Conservation (phyloP, 106 monocot genomes). For the Dendrobium chrysotoxum region DNA sequence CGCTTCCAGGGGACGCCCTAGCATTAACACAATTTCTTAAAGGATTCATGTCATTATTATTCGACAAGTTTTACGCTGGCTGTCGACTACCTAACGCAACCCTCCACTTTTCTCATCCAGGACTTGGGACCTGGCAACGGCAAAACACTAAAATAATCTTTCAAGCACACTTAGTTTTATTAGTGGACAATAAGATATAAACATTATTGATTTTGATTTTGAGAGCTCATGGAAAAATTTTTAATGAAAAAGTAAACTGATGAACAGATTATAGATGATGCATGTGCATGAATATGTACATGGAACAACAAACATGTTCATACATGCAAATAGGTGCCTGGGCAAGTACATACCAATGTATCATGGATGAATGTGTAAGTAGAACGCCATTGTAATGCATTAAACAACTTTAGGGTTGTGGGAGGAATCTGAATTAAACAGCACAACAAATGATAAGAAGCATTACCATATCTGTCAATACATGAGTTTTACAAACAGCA, state of each 20-base stretch:
- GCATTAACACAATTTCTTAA: too few species aligned
- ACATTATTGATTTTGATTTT: background rate
- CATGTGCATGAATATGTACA: background rate
- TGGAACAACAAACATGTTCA: background rate
- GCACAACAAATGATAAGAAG: background rate
- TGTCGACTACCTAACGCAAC: too few species aligned
- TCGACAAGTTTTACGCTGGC: too few species aligned
- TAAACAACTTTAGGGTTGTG: background rate
- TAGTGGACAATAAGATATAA: background rate
- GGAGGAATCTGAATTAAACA: background rate
- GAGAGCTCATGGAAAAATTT: background rate
- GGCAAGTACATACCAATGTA: background rate
- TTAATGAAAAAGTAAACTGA: background rate
- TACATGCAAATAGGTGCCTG: background rate
- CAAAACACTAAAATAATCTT: too few species aligned
- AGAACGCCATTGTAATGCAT: background rate
- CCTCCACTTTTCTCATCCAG: too few species aligned
- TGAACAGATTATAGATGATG: background rate
- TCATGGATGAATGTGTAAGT: too few species aligned
- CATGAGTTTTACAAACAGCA: background rate
- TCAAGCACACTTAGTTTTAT: background rate
- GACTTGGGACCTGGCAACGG: too few species aligned
- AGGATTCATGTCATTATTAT: too few species aligned
- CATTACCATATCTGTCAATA: background rate
- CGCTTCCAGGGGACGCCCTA: too few species aligned